A percentile compares a stretch with the other conserved stretches of the same genome.
phyloP scores from a whole-genome alignment of 768 basidiomycete genomes.

The Neoboletus brunneissimus region DNA sequence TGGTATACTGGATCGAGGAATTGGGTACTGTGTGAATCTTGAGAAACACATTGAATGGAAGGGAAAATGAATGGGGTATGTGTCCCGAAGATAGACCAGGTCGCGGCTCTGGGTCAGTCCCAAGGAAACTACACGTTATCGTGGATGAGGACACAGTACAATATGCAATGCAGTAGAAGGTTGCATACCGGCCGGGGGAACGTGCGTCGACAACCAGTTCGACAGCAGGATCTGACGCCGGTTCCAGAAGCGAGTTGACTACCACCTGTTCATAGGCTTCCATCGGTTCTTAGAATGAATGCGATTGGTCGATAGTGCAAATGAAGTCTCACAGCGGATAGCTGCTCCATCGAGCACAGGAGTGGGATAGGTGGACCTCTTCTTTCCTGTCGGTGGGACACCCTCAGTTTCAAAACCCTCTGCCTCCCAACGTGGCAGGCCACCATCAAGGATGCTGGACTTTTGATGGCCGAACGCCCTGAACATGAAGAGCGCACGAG shows the following conservation, averaged over 20 bases:
- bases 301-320: constrained; percentile 32
- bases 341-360: constrained; percentile 50
- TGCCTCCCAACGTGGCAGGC: constrained; percentile 76
- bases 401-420: constrained; percentile 58
- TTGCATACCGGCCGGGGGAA: constrained; percentile 66
- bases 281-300: constrained; percentile 13
- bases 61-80: constrained; percentile 80
- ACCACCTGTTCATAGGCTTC: constrained; percentile 82
- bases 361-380: constrained; percentile 43
- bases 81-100: constrained; percentile 87
- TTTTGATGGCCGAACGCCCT: constrained; percentile 84
- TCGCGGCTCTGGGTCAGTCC: constrained; percentile 85
- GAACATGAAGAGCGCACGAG: constrained; percentile 94
- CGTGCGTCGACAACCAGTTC: constrained; percentile 89
- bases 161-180: background rate
- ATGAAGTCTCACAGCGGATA: constrained; percentile 43
- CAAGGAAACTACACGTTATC: constrained; percentile 59
- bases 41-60: constrained; percentile 81
- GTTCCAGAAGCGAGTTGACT: constrained; percentile 55
- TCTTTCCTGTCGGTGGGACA: constrained; percentile 23
- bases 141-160: constrained; percentile 2
- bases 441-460: constrained; percentile 91
- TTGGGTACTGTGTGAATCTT: constrained; percentile 34
- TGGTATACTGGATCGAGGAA: constrained; percentile 50
- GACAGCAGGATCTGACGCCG: constrained; percentile 40